Conservation (phyloP, 192 early-diverging fungal genomes). For the Coemansia sp. region DNA sequence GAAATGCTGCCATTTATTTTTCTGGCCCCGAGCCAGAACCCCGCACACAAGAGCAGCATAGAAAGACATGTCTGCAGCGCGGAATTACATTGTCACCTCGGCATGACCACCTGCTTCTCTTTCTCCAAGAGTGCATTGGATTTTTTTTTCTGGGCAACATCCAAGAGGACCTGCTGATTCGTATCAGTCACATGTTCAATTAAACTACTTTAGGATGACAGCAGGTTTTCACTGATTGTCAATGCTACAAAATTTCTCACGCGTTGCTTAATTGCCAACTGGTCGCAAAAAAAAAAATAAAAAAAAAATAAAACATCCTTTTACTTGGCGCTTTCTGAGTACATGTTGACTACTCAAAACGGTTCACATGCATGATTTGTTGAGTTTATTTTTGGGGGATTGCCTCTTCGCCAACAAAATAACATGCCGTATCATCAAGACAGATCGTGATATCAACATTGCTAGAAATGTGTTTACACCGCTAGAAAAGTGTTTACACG, state of each 20-base stretch:
- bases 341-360: too few species aligned
- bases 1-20: not conserved
- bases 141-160: not conserved
- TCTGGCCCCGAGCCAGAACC: conserved; percentile 5
- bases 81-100: conserved; percentile 1
- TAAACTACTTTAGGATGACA: not conserved
- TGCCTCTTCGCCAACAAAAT: too few species aligned
- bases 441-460: too few species aligned
- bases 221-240: not conserved
- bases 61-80: conserved; percentile 9
- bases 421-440: too few species aligned
- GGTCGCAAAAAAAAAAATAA: not conserved
- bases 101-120: not conserved
- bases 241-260: not conserved
- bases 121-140: not conserved
- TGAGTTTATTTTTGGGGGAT: too few species aligned
- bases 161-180: not conserved
- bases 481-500: too few species aligned
- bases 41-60: not conserved
- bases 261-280: not conserved
- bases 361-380: too few species aligned
- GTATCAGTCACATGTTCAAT: not conserved
- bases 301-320: too few species aligned
- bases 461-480: too few species aligned
- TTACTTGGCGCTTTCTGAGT: too few species aligned